A percentile compares a stretch with the other conserved stretches of the same genome.
These are phyloP conservation scores for Hanseniaspora vineae DNA, from an alignment of 805 yeast species.

Conservation along the genomic window DNA sequence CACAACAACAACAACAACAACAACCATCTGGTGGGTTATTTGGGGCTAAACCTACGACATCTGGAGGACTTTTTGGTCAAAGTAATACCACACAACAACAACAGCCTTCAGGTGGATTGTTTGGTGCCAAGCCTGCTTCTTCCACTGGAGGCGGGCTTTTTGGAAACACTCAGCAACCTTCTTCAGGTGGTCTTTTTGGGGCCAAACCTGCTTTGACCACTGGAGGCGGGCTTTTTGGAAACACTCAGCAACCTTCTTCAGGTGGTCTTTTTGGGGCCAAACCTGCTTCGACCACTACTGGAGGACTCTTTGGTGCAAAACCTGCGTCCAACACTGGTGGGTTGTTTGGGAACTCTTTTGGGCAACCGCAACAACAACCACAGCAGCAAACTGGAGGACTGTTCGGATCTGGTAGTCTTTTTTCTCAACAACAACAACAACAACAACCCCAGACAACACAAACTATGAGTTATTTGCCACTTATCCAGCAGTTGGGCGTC, in stretches of 20 bases:
- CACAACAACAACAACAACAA: conserved; percentile 4
- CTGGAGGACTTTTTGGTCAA: background rate
- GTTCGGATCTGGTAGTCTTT: background rate
- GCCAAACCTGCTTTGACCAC: conserved; percentile 6
- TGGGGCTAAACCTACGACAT: conserved; percentile 10
- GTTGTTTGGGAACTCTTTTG: conserved; percentile 10
- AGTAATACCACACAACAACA: background rate
- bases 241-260: conserved; percentile 9
- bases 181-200: conserved; percentile 17
- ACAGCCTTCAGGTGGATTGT: conserved; percentile 11
- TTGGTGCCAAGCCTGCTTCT: conserved; percentile 12
- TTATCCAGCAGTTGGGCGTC: conserved; percentile 33
- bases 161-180: background rate
- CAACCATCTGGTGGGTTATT: conserved; percentile 20
- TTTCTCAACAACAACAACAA: background rate
- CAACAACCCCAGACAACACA: background rate
- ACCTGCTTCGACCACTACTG: conserved; percentile 12
- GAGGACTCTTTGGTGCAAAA: conserved; percentile 20
- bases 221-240: conserved; percentile 14
- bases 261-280: conserved; percentile 23
- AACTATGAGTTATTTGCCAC: conserved; percentile 26
- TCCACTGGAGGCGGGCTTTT: conserved; percentile 2
- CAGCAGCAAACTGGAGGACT: conserved; percentile 8
- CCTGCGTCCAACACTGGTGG: conserved; percentile 16
- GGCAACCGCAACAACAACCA: conserved; percentile 11